Conservation (phyloP, 1,139 yeast species). For the Blastobotrys arbuscula region DNA sequence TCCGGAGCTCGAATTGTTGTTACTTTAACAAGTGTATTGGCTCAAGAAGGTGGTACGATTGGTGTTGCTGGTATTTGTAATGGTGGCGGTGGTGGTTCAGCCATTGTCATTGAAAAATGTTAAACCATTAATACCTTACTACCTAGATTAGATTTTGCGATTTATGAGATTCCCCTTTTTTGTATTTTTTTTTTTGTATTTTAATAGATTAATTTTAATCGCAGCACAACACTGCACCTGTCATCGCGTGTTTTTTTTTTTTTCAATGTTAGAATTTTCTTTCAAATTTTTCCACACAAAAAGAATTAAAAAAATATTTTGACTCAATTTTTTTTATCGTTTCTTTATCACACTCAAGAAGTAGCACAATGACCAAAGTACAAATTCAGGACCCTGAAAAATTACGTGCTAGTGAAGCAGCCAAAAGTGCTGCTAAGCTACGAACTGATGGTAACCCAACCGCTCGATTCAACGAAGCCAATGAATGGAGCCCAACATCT, state of each 20-base stretch:
- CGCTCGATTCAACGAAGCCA: neutral
- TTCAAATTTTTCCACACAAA: no score
- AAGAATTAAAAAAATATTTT: no score
- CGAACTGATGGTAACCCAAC: conserved; percentile 29
- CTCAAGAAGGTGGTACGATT: conserved; percentile 68
- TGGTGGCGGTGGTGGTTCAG: conserved; percentile 99
- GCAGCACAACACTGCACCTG: no score
- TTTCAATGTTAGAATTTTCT: no score
- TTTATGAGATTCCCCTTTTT: no score
- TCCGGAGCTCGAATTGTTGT: conserved; percentile 94
- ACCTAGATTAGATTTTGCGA: no score
- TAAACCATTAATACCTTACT: no score
- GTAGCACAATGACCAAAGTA: conserved; percentile 19
- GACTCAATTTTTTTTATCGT: neutral
- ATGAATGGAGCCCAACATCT: conserved; percentile 38
- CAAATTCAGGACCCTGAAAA: conserved; percentile 33
- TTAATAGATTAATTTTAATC: no score
- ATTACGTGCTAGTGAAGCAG: conserved; percentile 35
- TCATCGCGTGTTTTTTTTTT: no score
- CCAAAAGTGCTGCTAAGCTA: conserved; percentile 36
- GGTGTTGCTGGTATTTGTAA: conserved; percentile 97
- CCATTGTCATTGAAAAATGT: conserved; percentile 57
- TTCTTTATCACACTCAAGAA: neutral
- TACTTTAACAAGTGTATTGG: conserved; percentile 69
- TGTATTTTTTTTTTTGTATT: no score